These are phyloP conservation scores for Urtica urens DNA, from an alignment of 306 rosid species.

Conservation along the genomic window DNA sequence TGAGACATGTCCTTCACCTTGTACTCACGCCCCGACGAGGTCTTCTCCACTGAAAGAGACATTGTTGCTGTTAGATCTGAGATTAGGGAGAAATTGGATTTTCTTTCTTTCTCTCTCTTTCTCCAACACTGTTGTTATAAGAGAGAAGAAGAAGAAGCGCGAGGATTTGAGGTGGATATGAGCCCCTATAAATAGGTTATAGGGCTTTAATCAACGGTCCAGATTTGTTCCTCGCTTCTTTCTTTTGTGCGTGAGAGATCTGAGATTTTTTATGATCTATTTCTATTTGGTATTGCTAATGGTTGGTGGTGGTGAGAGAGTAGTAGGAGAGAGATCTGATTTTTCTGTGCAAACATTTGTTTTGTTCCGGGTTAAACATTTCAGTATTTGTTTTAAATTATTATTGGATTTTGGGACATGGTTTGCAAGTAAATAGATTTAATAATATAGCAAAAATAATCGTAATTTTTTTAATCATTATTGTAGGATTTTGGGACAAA, in stretches of 20 bases:
- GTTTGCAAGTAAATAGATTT: too few species aligned
- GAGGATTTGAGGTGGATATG: background rate
- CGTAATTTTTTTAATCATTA: too few species aligned
- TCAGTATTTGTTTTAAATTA: too few species aligned
- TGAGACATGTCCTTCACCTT: slow-evolving; percentile 91
- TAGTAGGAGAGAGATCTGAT: too few species aligned
- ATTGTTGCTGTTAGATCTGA: slow-evolving; percentile 15
- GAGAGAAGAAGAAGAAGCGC: background rate
- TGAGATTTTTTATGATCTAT: background rate
- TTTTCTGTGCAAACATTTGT: too few species aligned
- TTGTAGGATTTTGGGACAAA: too few species aligned
- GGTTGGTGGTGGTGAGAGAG: too few species aligned
- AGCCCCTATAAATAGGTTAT: slow-evolving; percentile 25
- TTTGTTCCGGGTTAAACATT: too few species aligned
- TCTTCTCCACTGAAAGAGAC: slow-evolving; percentile 71
- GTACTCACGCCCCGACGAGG: slow-evolving; percentile 67
- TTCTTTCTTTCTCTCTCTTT: background rate
- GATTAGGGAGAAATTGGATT: background rate
- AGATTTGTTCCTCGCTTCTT: slow-evolving; percentile 3
- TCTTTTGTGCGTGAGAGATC: background rate
- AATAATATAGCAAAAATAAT: too few species aligned
- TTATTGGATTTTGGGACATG: too few species aligned
- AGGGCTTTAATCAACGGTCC: slow-evolving; percentile 19
- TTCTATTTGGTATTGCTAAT: too few species aligned
- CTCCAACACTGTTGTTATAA: background rate